Evolutionary conservation across 306 rosid species (phyloP).

Genomic region (Quercus bicolor): DNA sequence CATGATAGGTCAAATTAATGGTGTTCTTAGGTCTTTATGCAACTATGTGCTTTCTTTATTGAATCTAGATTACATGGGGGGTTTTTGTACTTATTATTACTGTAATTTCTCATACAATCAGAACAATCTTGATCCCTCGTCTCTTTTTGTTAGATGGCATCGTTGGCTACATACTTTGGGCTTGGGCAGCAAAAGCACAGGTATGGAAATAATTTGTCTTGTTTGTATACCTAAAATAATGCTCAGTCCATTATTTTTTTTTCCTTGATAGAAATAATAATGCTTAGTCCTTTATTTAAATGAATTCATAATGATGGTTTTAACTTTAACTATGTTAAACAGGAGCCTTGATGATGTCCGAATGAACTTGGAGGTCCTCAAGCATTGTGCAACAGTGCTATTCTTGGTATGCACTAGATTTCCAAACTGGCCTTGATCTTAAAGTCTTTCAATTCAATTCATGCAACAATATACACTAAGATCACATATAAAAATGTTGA

Average conservation of each 20-base stretch:
- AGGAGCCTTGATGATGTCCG: slow-evolving; percentile 99
- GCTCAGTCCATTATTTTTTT: no score
- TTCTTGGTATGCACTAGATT: slow-evolving; percentile 62
- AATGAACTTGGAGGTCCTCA: slow-evolving; percentile 95
- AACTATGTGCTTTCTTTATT: neutral
- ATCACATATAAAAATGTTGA: neutral
- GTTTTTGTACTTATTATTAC: no score
- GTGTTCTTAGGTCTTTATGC: no score
- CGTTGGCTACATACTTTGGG: slow-evolving; percentile 84
- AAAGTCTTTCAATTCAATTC: neutral
- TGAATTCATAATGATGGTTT: neutral
- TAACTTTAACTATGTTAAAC: slow-evolving; percentile 1
- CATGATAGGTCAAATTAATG: neutral
- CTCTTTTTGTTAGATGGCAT: slow-evolving; percentile 67
- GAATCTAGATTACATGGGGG: neutral
- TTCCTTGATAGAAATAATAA: no score
- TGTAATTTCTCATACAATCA: neutral
- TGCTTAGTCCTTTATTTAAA: no score
- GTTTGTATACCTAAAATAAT: neutral
- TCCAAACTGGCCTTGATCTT: neutral
- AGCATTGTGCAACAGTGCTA: slow-evolving; percentile 77
- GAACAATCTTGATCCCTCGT: neutral
- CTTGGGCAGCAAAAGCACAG: slow-evolving; percentile 93
- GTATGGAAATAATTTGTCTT: slow-evolving; percentile 22
- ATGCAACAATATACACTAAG: neutral